These are phyloP conservation scores for Neurospora cerealis DNA, from an alignment of 495 filamentous ascomycete species.

Conservation along the genomic window DNA sequence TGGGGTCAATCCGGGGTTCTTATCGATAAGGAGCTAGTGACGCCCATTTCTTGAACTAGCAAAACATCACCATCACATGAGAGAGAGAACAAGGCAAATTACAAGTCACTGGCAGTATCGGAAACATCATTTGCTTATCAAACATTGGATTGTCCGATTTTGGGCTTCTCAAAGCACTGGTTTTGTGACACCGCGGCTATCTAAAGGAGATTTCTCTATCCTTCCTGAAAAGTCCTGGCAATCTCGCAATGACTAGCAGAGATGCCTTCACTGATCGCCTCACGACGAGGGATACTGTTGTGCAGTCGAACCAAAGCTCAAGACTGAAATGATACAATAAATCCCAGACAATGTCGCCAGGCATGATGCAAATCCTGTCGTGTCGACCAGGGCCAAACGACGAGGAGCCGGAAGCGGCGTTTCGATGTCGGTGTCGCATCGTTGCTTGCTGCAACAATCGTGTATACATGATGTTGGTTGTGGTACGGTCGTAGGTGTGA, in stretches of 20 bases:
- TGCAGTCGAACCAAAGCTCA: neutral
- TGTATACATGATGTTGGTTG: neutral
- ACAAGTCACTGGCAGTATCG: neutral
- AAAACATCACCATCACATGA: neutral
- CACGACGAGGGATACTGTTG: neutral
- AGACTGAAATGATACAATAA: neutral
- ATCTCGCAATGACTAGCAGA: neutral
- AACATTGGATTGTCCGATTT: neutral
- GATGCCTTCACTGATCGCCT: neutral
- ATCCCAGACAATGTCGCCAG: neutral
- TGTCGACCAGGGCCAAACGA: neutral
- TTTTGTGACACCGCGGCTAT: neutral
- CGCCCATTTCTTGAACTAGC: neutral
- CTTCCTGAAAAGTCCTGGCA: neutral
- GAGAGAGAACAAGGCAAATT: neutral
- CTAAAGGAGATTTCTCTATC: neutral
- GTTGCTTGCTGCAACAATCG: neutral
- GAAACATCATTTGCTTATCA: neutral
- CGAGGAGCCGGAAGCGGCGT: neutral
- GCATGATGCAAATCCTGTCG: neutral
- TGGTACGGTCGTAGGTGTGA: neutral
- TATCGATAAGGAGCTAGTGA: constrained; percentile 25
- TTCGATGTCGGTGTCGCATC: neutral
- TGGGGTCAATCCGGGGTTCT: constrained; percentile 10
- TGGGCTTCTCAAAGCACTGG: neutral